Percentiles rank a stretch among this genome's conserved stretches.
phyloP scores from a whole-genome alignment of 495 filamentous ascomycete species.

The Tuber aestivum region DNA sequence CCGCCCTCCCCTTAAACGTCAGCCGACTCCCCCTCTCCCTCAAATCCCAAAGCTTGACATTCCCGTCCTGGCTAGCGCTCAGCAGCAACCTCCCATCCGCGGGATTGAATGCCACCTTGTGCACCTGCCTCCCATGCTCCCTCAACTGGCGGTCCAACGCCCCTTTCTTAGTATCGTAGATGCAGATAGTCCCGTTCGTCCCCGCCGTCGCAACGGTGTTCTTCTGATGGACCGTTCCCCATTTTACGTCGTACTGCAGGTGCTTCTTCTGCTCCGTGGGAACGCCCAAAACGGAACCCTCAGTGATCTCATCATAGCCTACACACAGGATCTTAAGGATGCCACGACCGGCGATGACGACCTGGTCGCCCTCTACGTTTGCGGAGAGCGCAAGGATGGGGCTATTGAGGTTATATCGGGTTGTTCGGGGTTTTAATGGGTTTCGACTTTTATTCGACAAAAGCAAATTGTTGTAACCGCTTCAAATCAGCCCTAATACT shows the following conservation, averaged over 20 bases:
- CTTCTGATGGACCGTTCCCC: slow-evolving; percentile 50
- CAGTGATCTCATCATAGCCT: slow-evolving; percentile 24
- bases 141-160: slow-evolving; percentile 30
- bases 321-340: slow-evolving; percentile 35
- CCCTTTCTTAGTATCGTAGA: slow-evolving; percentile 49
- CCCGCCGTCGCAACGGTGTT: slow-evolving; percentile 65
- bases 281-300: slow-evolving; percentile 34
- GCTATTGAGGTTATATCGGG: slow-evolving; percentile 29
- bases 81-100: slow-evolving; percentile 68
- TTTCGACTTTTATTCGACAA: slow-evolving; percentile 13
- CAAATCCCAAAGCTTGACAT: slow-evolving; percentile 75
- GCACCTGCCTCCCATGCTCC: slow-evolving; percentile 87
- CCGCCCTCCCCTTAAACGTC: slow-evolving; percentile 59
- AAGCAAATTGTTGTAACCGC: not conserved
- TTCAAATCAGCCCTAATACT: not conserved
- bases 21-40: slow-evolving; percentile 55
- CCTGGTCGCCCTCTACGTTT: slow-evolving; percentile 32
- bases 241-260: slow-evolving; percentile 61
- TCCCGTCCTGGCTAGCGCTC: slow-evolving; percentile 87
- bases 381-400: slow-evolving; percentile 37
- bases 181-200: slow-evolving; percentile 64
- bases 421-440: slow-evolving; percentile 28
- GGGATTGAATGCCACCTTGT: slow-evolving; percentile 85
- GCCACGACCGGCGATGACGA: slow-evolving; percentile 36
- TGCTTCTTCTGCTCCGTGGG: slow-evolving; percentile 33